Evolutionary conservation across 352 stramenopile genomes (phyloP).

Genomic region (Phytophthora pluvialis): DNA sequence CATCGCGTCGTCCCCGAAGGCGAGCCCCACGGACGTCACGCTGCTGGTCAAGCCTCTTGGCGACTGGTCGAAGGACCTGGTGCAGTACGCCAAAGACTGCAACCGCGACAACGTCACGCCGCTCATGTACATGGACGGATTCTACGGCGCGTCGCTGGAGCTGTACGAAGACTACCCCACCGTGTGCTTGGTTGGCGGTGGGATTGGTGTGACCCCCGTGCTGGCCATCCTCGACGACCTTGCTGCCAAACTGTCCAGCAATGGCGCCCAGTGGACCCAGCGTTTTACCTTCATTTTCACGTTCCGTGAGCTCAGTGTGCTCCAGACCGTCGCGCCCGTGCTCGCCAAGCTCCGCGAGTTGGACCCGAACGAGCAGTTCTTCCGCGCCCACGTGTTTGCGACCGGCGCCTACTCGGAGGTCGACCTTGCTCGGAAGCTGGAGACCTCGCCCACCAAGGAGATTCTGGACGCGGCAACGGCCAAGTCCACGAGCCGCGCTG

Average conservation of each 20-base stretch:
- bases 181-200: conserved; percentile 50
- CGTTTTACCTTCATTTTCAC: conserved; percentile 49
- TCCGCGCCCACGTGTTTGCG: conserved; percentile 40
- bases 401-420: conserved; percentile 34
- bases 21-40: conserved; percentile 43
- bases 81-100: conserved; percentile 52
- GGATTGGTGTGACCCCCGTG: conserved; percentile 55
- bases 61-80: conserved; percentile 53
- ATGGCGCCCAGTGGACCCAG: conserved; percentile 44
- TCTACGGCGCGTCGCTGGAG: conserved; percentile 55
- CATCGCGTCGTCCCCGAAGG: conserved; percentile 57
- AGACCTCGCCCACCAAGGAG: conserved; percentile 18
- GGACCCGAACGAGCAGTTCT: conserved; percentile 46
- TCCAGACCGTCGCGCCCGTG: conserved; percentile 38
- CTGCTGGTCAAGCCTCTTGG: conserved; percentile 61
- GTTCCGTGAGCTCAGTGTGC: conserved; percentile 48
- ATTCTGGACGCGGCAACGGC: conserved; percentile 7
- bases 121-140: conserved; percentile 62
- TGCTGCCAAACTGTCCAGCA: conserved; percentile 31
- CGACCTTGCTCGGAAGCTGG: conserved; percentile 29
- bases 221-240: conserved; percentile 57
- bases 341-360: conserved; percentile 43
- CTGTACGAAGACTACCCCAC: conserved; percentile 56
- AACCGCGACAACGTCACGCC: conserved; percentile 31
- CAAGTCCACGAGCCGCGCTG: conserved; percentile 21